Conservation (phyloP, 73 alveolate genomes). For the Paramecium primaurelia region DNA sequence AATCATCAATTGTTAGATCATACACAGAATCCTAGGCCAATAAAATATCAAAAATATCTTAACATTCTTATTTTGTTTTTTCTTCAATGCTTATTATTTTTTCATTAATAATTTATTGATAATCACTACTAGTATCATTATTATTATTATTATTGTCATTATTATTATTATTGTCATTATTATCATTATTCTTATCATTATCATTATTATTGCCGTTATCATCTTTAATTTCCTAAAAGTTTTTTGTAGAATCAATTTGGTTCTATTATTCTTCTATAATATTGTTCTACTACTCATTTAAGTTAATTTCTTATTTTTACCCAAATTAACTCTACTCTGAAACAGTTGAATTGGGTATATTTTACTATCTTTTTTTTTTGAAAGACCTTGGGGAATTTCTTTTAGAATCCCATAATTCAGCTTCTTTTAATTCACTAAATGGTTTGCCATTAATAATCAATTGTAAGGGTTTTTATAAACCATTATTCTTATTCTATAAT, state of each 20-base stretch:
- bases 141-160: not conserved
- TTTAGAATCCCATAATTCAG: not conserved
- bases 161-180: no score
- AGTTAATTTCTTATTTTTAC: not conserved
- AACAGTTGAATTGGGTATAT: not conserved
- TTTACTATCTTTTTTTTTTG: not conserved
- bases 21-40: not conserved
- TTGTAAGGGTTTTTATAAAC: not conserved
- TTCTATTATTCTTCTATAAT: not conserved
- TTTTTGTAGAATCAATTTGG: not conserved
- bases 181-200: no score
- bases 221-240: not conserved
- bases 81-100: not conserved
- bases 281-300: not conserved
- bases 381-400: not conserved
- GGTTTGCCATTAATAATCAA: not conserved
- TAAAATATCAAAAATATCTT: conserved; percentile 3
- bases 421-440: not conserved
- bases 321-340: not conserved
- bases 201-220: no score
- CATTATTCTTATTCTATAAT: not conserved
- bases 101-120: not conserved
- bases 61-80: not conserved
- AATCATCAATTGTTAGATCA: not conserved
- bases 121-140: not conserved